A percentile compares a stretch with the other conserved stretches of the same genome.
Evolutionary conservation across 2,329 filamentous ascomycete species (phyloP).

Genomic region (Uncinocarpus reesii): DNA sequence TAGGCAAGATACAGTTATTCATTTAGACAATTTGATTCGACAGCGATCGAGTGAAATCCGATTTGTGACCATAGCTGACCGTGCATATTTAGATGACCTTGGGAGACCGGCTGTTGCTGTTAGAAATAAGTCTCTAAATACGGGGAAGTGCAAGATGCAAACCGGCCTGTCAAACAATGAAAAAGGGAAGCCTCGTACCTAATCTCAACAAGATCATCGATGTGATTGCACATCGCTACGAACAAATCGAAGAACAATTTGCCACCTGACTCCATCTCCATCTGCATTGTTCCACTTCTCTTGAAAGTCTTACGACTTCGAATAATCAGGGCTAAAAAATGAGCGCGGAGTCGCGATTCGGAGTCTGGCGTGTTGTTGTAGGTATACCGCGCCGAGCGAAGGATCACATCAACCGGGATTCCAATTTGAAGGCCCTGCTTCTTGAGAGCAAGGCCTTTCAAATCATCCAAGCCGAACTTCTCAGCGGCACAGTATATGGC

Average conservation of each 20-base stretch:
- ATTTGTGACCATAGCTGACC: slow-evolving; percentile 26
- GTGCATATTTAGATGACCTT: slow-evolving; percentile 42
- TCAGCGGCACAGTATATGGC: slow-evolving; percentile 90
- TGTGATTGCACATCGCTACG: slow-evolving; percentile 95
- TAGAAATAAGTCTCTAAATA: slow-evolving; percentile 11
- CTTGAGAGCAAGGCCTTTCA: slow-evolving; percentile 81
- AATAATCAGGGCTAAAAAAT: slow-evolving; percentile 96
- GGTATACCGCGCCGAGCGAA: slow-evolving; percentile 86
- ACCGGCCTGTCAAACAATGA: slow-evolving; percentile 14
- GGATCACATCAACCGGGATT: slow-evolving; percentile 82
- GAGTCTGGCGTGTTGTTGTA: slow-evolving; percentile 91
- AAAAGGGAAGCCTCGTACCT: slow-evolving; percentile 47
- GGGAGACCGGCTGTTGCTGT: slow-evolving; percentile 44
- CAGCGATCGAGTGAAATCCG: slow-evolving; percentile 24
- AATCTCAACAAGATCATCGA: slow-evolving; percentile 88
- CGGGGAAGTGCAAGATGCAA: background rate
- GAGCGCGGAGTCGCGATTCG: slow-evolving; percentile 84
- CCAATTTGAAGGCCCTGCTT: slow-evolving; percentile 92
- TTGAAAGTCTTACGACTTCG: slow-evolving; percentile 96
- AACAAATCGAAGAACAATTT: slow-evolving; percentile 98
- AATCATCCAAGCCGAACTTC: slow-evolving; percentile 79
- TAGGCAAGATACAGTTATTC: slow-evolving; percentile 19
- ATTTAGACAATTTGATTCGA: slow-evolving; percentile 21
- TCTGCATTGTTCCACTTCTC: slow-evolving; percentile 96
- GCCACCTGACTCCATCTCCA: slow-evolving; percentile 91